Evolutionary conservation across 495 filamentous ascomycete genomes (phyloP).

Genomic region (Pyrenula aspistea): DNA sequence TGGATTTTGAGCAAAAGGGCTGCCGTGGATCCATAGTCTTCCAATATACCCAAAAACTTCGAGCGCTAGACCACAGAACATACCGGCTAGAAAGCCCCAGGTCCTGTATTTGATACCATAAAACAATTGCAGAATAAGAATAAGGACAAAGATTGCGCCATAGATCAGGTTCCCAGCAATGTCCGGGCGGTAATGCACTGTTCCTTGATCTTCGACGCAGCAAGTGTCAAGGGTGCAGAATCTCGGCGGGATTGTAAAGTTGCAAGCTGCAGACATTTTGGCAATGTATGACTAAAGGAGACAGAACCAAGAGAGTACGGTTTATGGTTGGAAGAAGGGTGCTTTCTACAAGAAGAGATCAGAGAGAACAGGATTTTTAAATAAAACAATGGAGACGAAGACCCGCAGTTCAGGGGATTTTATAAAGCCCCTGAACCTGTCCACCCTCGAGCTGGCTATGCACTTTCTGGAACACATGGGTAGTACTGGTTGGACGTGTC

Average conservation of each 20-base stretch:
- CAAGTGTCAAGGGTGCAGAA: conserved; percentile 16
- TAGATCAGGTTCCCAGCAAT: conserved; percentile 25
- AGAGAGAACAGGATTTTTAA: no score
- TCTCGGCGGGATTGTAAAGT: not conserved
- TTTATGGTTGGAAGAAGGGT: no score
- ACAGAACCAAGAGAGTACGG: no score
- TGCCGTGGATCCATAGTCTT: conserved; percentile 19
- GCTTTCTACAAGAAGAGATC: no score
- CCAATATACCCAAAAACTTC: conserved; percentile 32
- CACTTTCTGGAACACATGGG: no score
- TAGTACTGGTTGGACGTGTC: no score
- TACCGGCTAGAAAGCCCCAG: conserved; percentile 25
- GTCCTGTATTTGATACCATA: conserved; percentile 26
- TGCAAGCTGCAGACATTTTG: not conserved
- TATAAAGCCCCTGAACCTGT: no score
- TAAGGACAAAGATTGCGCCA: conserved; percentile 20
- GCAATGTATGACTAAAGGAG: no score
- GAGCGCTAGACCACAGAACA: conserved; percentile 20
- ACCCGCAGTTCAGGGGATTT: no score
- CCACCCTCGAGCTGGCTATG: no score
- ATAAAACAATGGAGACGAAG: no score
- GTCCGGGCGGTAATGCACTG: conserved; percentile 22
- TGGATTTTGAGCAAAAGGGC: conserved; percentile 18
- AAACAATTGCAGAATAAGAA: conserved; percentile 17
- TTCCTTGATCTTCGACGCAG: conserved; percentile 6